Evolutionary conservation across 352 stramenopile species (phyloP), one percentile per base, ranked within the genome.

Genomic region (Phytopythium aichiense): DNA sequence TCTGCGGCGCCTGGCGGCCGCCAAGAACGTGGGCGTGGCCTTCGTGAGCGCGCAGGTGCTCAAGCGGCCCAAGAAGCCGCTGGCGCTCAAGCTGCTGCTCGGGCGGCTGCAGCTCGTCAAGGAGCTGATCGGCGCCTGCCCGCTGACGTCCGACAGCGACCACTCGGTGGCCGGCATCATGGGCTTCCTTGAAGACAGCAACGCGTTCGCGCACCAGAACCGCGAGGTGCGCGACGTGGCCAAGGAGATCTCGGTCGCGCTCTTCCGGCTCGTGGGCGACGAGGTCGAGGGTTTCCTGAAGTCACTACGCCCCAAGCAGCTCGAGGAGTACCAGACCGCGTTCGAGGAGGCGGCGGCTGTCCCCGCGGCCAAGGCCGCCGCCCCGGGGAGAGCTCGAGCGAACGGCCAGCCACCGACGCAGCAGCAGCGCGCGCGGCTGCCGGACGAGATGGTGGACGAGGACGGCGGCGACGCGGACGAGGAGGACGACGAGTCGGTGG

Each of bases 281-380:
- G 84, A 94, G 8, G 76, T 96, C 3, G 80, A 96, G 64, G 71
- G 68, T 1, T 92, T 81, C 60, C 68, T 98, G 18, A 93, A 89
- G 65, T 77, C 74, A 5, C 67, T 97, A 7, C 79, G 91, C 8
- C 85, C 88, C 8, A 98, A 97, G 68, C 91, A 97, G 63, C 60
- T 95, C 23, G 90, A 97, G 54, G 91, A 98, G 62, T 98, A 98
- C 55, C 82, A 95, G 60, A 69, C 78, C 31, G 89, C 89, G 12
- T 98, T 98, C 52, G 84, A 92, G 57, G 76, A 73, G 11, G 74
- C 73, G 20, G 69, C 85, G 56, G 81, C 68, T 20, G 68, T 23
- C 13, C 28, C 70, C 18, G 68, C 37, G 11, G 4, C 54, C 16
- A 84, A 82, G 54, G 73, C 61, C 7, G 68, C 66, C 9, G 28